These are phyloP conservation scores for Xylariaceae sp. DNA, from an alignment of 2,329 filamentous ascomycete genomes.

Conservation along the genomic window DNA sequence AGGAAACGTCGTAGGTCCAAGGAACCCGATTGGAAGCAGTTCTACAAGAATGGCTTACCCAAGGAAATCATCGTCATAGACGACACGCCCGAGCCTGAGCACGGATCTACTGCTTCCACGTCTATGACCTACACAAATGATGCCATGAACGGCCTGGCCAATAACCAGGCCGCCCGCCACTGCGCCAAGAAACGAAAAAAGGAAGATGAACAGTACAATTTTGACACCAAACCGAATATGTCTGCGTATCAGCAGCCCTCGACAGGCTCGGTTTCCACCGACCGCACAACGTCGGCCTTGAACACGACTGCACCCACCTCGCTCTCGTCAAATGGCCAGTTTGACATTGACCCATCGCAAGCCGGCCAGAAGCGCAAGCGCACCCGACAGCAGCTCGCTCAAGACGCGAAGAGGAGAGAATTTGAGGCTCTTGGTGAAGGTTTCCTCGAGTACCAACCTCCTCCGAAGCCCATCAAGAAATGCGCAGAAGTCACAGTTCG, in stretches of 20 bases:
- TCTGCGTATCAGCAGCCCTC: slow-evolving; percentile 66
- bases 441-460: slow-evolving; percentile 76
- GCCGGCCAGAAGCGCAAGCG: slow-evolving; percentile 89
- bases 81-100: slow-evolving; percentile 58
- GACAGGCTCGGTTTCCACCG: slow-evolving; percentile 72
- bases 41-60: slow-evolving; percentile 77
- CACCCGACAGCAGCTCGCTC: slow-evolving; percentile 69
- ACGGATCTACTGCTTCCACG: slow-evolving; percentile 28
- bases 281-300: slow-evolving; percentile 72
- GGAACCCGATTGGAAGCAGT: slow-evolving; percentile 71
- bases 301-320: slow-evolving; percentile 89
- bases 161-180: slow-evolving; percentile 38
- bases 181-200: slow-evolving; percentile 71
- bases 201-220: slow-evolving; percentile 56
- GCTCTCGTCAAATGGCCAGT: slow-evolving; percentile 54
- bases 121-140: slow-evolving; percentile 37
- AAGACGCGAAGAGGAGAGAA: slow-evolving; percentile 75
- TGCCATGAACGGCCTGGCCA: slow-evolving; percentile 29
- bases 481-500: slow-evolving; percentile 69
- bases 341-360: slow-evolving; percentile 60
- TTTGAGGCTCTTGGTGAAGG: slow-evolving; percentile 65
- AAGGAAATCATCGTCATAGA: slow-evolving; percentile 84
- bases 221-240: slow-evolving; percentile 61
- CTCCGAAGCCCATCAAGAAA: slow-evolving; percentile 84
- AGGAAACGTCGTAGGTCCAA: slow-evolving; percentile 54